Conservation (phyloP, 2,329 filamentous ascomycete genomes). For the Bipolaris victoriae region DNA sequence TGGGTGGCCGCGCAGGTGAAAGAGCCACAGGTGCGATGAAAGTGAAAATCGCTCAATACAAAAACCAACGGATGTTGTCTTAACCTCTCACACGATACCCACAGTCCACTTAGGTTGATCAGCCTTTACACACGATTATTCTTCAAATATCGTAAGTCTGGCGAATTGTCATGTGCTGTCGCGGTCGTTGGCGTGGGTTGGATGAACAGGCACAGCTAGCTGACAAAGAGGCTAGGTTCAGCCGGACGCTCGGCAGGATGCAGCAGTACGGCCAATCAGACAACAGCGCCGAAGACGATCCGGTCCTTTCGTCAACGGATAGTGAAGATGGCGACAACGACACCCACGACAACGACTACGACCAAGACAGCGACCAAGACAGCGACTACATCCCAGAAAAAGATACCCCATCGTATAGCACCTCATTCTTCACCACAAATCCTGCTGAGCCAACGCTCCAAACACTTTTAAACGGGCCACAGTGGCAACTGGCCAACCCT, state of each 20-base stretch:
- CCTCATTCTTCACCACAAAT: background rate
- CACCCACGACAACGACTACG: constrained; percentile 11
- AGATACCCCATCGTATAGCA: background rate
- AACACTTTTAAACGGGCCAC: constrained; percentile 5
- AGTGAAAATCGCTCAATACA: constrained; percentile 9
- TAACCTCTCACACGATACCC: background rate
- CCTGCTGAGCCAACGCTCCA: background rate
- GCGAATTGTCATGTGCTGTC: background rate
- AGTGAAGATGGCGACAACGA: constrained; percentile 12
- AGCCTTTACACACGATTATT: background rate
- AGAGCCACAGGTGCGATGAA: constrained; percentile 9
- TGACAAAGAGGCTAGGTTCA: constrained; percentile 28
- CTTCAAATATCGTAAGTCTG: background rate
- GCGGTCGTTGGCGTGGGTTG: constrained; percentile 7
- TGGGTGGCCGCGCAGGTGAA: constrained; percentile 26
- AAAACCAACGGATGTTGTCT: background rate
- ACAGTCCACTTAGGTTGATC: background rate
- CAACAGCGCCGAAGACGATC: constrained; percentile 17
- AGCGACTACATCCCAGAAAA: constrained; percentile 7
- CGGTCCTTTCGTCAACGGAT: constrained; percentile 13
- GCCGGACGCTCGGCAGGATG: constrained; percentile 38
- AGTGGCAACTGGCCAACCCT: constrained; percentile 11
- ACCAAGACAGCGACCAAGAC: constrained; percentile 13
- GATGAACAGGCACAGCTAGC: constrained; percentile 9
- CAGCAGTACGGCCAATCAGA: constrained; percentile 34